A percentile compares a stretch with the other conserved stretches of the same genome.
Conservation (phyloP, 2,329 filamentous ascomycete genomes). For the Aspergillus fumigatiaffinis region DNA sequence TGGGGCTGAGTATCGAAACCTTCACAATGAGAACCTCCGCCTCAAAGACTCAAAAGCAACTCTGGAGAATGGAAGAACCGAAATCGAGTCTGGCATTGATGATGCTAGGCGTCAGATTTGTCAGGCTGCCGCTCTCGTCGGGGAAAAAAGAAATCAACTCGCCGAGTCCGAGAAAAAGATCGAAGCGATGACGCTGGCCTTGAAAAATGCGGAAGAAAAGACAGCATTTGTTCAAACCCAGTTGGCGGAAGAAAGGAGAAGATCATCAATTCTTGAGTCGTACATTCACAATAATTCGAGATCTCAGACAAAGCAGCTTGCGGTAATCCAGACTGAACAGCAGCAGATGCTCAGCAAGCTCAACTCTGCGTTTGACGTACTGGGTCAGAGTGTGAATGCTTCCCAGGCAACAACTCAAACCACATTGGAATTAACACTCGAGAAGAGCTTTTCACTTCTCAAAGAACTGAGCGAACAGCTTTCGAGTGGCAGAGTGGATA, state of each 20-base stretch:
- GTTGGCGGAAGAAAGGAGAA: conserved; percentile 28
- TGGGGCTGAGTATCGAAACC: conserved; percentile 30
- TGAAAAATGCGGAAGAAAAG: conserved; percentile 23
- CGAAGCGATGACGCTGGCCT: conserved; percentile 19
- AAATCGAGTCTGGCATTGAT: conserved; percentile 21
- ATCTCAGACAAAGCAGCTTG: conserved; percentile 18
- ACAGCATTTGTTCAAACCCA: conserved; percentile 12
- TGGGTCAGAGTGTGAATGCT: conserved; percentile 10
- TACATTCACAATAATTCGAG: conserved; percentile 28
- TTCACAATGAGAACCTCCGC: conserved; percentile 27
- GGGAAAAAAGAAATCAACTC: conserved; percentile 18
- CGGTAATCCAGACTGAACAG: conserved; percentile 21
- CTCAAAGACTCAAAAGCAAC: conserved; percentile 22
- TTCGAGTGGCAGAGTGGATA: conserved; percentile 12
- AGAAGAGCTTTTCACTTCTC: conserved; percentile 14
- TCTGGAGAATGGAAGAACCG: conserved; percentile 23
- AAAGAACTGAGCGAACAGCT: conserved; percentile 13
- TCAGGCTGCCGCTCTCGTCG: conserved; percentile 11
- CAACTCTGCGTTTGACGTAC: conserved; percentile 11
- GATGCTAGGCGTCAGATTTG: conserved; percentile 21
- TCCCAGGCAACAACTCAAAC: conserved; percentile 13
- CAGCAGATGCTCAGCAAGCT: conserved; percentile 18
- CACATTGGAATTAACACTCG: conserved; percentile 10
- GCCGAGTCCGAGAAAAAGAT: conserved; percentile 15
- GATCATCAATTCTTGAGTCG: conserved; percentile 24